Evolutionary conservation across 768 basidiomycete genomes (phyloP).

Genomic region (Termitomyces eurrhizus): DNA sequence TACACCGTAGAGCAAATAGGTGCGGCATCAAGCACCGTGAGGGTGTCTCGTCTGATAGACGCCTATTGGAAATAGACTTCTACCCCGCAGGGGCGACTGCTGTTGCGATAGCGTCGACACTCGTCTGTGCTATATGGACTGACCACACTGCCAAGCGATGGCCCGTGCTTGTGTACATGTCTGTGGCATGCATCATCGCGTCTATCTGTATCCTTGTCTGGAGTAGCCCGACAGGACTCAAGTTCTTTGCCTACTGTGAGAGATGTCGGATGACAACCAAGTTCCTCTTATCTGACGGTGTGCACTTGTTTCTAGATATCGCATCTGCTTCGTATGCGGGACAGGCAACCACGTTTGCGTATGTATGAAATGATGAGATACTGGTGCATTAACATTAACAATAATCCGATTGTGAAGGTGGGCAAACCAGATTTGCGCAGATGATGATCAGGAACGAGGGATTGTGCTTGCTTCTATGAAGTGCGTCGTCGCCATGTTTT

Average conservation of each 20-base stretch:
- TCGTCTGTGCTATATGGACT: conserved; percentile 61
- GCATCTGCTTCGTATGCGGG: conserved; percentile 70
- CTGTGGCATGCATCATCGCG: conserved; percentile 47
- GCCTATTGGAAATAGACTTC: conserved; percentile 14
- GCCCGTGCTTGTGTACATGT: conserved; percentile 66
- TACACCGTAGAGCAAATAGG: conserved; percentile 63
- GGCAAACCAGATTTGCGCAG: conserved; percentile 76
- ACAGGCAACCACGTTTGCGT: conserved; percentile 76
- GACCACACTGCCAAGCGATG: conserved; percentile 54
- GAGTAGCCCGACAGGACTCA: conserved; percentile 55
- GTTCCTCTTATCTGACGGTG: neutral
- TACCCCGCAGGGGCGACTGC: conserved; percentile 66
- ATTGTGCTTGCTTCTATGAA: conserved; percentile 78
- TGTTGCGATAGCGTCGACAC: conserved; percentile 58
- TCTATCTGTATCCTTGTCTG: conserved; percentile 59
- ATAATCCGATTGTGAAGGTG: conserved; percentile 37
- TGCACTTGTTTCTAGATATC: conserved; percentile 31
- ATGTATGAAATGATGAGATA: conserved; percentile 19
- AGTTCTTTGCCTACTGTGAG: conserved; percentile 74
- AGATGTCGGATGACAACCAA: conserved; percentile 8
- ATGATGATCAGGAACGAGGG: conserved; percentile 66
- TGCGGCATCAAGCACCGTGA: conserved; percentile 11
- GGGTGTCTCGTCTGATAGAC: neutral
- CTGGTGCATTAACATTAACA: neutral
- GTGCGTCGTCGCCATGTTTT: conserved; percentile 25